These are phyloP conservation scores for Pestalotiopsis sp. DNA, from an alignment of 2,329 filamentous ascomycete genomes.

Conservation along the genomic window DNA sequence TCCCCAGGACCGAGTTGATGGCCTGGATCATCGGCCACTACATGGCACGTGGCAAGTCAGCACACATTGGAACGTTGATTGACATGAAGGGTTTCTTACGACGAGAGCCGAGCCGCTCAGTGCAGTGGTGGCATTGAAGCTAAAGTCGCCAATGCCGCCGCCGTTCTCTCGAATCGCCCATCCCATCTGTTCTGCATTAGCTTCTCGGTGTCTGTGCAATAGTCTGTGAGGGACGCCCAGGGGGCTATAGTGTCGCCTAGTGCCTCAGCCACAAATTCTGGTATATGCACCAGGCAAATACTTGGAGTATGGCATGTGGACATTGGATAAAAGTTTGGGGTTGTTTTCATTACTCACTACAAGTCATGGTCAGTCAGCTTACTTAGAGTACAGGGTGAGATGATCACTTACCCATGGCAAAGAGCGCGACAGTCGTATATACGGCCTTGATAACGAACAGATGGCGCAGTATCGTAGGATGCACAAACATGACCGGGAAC, in stretches of 20 bases:
- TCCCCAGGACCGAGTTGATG: slow-evolving; percentile 43
- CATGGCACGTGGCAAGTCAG: not conserved
- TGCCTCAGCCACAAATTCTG: not conserved
- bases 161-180: slow-evolving; percentile 56
- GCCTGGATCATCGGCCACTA: slow-evolving; percentile 40
- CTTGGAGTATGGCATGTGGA: not conserved
- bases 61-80: not conserved
- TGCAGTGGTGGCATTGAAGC: slow-evolving; percentile 13
- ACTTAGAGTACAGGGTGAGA: not conserved
- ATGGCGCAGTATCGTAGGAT: slow-evolving; percentile 49
- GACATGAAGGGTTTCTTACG: not conserved
- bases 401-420: slow-evolving; percentile 8
- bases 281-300: not conserved
- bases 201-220: not conserved
- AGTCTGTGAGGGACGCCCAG: not conserved
- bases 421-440: slow-evolving; percentile 44
- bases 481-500: slow-evolving; percentile 48
- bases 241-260: not conserved
- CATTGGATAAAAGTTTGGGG: not conserved
- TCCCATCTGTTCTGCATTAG: slow-evolving; percentile 35
- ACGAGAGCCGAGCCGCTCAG: slow-evolving; percentile 27
- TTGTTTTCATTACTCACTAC: not conserved
- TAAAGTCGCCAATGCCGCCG: slow-evolving; percentile 26
- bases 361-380: not conserved
- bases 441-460: slow-evolving; percentile 45